Evolutionary conservation across 306 rosid species (phyloP).

Genomic region (Mimosa pudica): DNA sequence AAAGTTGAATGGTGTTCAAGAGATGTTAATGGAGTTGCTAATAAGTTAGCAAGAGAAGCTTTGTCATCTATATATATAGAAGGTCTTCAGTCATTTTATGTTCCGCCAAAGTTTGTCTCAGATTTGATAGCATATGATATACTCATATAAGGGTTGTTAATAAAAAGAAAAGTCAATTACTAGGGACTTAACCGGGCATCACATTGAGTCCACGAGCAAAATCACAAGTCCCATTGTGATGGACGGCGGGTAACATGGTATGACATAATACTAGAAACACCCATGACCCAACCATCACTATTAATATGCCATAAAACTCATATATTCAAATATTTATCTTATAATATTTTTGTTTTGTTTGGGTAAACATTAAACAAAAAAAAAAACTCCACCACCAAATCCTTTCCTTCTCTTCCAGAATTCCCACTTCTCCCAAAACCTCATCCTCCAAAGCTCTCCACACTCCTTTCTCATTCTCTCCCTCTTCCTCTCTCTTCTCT

Average conservation of each 20-base stretch:
- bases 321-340: background rate
- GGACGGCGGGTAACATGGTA: background rate
- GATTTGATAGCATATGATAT: no score
- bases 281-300: background rate
- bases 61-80: no score
- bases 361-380: background rate
- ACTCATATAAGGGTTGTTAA: no score
- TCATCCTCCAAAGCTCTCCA: constrained; percentile 28
- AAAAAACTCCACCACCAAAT: constrained; percentile 37
- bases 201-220: background rate
- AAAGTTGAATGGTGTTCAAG: no score
- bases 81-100: no score
- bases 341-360: background rate
- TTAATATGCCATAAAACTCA: no score
- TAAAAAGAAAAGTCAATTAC: no score
- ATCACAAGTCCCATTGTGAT: background rate
- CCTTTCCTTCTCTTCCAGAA: constrained; percentile 8
- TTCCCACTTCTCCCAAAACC: constrained; percentile 22
- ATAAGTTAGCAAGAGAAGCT: no score
- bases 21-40: no score
- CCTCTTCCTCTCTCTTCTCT: background rate
- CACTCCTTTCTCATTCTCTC: background rate
- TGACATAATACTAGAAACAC: background rate
- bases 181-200: no score
- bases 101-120: no score